Conservation (phyloP, 2,329 filamentous ascomycete species). For the Huntiella abstrusa region DNA sequence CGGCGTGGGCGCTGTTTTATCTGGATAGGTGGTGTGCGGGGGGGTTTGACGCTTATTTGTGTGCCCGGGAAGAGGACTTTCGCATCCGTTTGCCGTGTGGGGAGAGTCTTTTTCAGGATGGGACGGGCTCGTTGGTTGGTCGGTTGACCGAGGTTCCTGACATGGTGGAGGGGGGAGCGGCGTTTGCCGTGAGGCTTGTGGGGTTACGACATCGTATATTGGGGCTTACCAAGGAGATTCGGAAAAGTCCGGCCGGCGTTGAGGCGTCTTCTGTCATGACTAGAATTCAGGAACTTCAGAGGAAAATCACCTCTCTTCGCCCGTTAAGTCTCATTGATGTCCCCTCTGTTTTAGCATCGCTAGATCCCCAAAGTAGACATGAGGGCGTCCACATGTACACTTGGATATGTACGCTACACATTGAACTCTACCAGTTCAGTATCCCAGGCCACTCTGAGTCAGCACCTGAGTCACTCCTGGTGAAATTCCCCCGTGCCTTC, state of each 20-base stretch:
- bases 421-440: constrained; percentile 23
- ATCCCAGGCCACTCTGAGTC: constrained; percentile 20
- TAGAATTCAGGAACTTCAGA: constrained; percentile 21
- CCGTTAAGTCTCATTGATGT: constrained; percentile 15
- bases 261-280: constrained; percentile 22
- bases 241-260: constrained; percentile 9
- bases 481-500: constrained; percentile 20
- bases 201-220: constrained; percentile 20
- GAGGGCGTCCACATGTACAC: constrained; percentile 19
- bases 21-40: constrained; percentile 22
- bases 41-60: constrained; percentile 23
- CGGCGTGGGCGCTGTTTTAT: constrained; percentile 22
- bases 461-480: constrained; percentile 17
- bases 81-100: constrained; percentile 21
- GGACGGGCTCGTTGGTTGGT: too few relatives aligned
- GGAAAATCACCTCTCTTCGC: constrained; percentile 16
- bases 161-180: too few relatives aligned
- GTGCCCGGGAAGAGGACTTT: constrained; percentile 21
- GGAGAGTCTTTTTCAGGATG: constrained; percentile 18
- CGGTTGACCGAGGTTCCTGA: too few relatives aligned
- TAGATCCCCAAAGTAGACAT: too few relatives aligned
- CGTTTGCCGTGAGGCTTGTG: too few relatives aligned
- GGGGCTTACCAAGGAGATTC: constrained; percentile 13
- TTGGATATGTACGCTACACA: constrained; percentile 19
- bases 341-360: too few relatives aligned